Evolutionary conservation across 768 basidiomycete species (phyloP).

Genomic region (Leccinum subtestaceum): DNA sequence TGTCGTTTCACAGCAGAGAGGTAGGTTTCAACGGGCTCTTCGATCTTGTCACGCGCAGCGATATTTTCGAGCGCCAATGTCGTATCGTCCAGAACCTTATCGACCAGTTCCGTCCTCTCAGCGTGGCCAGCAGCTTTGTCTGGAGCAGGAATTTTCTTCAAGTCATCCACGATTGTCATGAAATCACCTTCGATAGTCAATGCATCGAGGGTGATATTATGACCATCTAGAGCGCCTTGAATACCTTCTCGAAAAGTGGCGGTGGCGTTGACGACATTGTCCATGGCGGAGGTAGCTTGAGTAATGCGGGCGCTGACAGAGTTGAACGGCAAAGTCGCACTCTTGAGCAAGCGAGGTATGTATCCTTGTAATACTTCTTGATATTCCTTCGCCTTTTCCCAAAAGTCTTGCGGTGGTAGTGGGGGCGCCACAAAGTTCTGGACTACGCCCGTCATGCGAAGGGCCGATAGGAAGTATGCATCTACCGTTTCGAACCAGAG

Average conservation of each 20-base stretch:
- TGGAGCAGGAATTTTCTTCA: not conserved
- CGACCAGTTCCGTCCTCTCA: slow-evolving; percentile 2
- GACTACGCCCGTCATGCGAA: not conserved
- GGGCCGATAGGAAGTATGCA: not conserved
- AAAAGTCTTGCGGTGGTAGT: slow-evolving; percentile 6
- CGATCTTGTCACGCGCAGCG: slow-evolving; percentile 3
- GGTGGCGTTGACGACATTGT: slow-evolving; percentile 12
- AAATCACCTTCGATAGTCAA: slow-evolving; percentile 12
- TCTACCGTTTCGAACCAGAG: not conserved
- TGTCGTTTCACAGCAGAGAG: slow-evolving; percentile 5
- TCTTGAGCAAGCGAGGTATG: slow-evolving; percentile 6
- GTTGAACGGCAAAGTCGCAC: not conserved
- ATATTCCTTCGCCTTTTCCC: slow-evolving; percentile 7
- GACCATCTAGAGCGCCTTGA: slow-evolving; percentile 5
- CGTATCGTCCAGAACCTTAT: slow-evolving; percentile 8
- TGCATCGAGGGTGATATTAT: slow-evolving; percentile 1
- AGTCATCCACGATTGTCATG: not conserved
- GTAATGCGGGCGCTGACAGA: slow-evolving; percentile 3
- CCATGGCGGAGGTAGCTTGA: slow-evolving; percentile 2
- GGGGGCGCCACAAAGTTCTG: not conserved
- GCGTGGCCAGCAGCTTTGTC: slow-evolving; percentile 5
- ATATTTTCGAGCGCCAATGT: slow-evolving; percentile 2
- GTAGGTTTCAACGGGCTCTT: slow-evolving; percentile 3
- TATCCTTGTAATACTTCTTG: slow-evolving; percentile 1
- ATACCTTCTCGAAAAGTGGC: slow-evolving; percentile 12